Evolutionary conservation across 1,284 basidiomycete genomes (phyloP).

Genomic region (Cronartium quercuum): DNA sequence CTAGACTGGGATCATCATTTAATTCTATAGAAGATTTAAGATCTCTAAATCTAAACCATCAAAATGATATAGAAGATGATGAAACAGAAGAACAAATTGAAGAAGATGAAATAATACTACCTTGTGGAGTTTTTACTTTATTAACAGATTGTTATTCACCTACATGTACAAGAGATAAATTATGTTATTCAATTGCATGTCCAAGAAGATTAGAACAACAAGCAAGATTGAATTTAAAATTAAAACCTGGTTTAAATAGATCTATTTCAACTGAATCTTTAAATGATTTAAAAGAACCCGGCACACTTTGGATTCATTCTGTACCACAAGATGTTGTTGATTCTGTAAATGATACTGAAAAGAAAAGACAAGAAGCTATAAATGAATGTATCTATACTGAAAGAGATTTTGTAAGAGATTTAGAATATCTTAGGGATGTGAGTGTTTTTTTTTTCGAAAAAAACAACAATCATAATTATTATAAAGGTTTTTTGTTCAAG

Average conservation of each 20-base stretch:
- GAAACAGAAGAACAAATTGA: conserved; percentile 56
- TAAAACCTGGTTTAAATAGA: conserved; percentile 71
- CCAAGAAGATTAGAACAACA: conserved; percentile 91
- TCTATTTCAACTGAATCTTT: conserved; percentile 72
- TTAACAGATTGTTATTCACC: conserved; percentile 97
- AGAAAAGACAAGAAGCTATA: conserved; percentile 95
- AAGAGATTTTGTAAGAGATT: conserved; percentile 90
- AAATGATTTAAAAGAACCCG: conserved; percentile 77
- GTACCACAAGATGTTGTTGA: conserved; percentile 91
- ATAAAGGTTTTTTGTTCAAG: not conserved
- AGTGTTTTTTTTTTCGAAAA: conserved; percentile 47
- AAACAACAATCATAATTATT: not conserved
- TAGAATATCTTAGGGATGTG: conserved; percentile 96
- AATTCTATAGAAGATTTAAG: conserved; percentile 20
- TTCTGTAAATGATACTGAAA: conserved; percentile 83
- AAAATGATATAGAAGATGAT: conserved; percentile 52
- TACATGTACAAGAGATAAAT: conserved; percentile 82
- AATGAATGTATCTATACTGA: conserved; percentile 99
- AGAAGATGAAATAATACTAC: conserved; percentile 62
- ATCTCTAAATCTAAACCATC: conserved; percentile 47
- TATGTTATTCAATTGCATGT: conserved; percentile 97
- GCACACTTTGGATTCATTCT: conserved; percentile 93
- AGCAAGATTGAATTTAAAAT: conserved; percentile 58
- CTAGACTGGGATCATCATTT: conserved; percentile 45
- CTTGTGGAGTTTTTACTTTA: conserved; percentile 91